Evolutionary conservation across 257 asterid species (phyloP), one percentile per base, ranked within the genome.

Genomic region (Ilex asprella): DNA sequence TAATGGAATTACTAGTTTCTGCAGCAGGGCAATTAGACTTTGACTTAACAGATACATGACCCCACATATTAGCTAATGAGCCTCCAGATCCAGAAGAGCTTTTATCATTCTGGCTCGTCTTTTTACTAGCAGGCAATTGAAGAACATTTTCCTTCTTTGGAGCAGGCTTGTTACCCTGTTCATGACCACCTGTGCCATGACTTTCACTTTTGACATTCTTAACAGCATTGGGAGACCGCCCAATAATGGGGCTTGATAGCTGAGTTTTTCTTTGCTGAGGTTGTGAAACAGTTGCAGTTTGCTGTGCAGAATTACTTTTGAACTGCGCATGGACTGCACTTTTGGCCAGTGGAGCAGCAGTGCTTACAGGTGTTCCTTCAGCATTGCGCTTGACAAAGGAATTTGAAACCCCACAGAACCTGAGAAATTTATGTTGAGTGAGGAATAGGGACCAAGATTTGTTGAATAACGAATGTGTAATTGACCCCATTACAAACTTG

Each of bases 1-100:
- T 75, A 71, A 44, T 67, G 63, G 68, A 52, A 50, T 53, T 74
- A 63, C 78, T 68, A 49, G 77, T 64, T 55, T 74, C 83, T 43
- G 75, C 75, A 64, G 73, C 70, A 72, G 77, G 62, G 67, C 62
- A 62, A 32, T 81, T 87, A 6, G 74, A 66, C 65, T 82, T 87
- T 52, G 84, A 67, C 80, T 87, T 87, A 54, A 85, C 61, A 60
- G 95, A 79, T 62, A 87, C 85, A 71, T 88, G 90, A 16, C 89
- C 91, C 99, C 99, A 93, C 89, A 93, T 89, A 83, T 84, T 79
- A 73, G 94, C 87, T 75, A 89, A 80, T 67, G 86, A 65, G 43
- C 94, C 76, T 61, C 87, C 86, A 58, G 75, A 70, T 68, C 85
- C 86, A 60, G 94, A 79, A 72, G 89, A 74, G 63, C 13, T 79